Conservation (phyloP, 352 stramenopile species). For the Phytophthora pluvialis region DNA sequence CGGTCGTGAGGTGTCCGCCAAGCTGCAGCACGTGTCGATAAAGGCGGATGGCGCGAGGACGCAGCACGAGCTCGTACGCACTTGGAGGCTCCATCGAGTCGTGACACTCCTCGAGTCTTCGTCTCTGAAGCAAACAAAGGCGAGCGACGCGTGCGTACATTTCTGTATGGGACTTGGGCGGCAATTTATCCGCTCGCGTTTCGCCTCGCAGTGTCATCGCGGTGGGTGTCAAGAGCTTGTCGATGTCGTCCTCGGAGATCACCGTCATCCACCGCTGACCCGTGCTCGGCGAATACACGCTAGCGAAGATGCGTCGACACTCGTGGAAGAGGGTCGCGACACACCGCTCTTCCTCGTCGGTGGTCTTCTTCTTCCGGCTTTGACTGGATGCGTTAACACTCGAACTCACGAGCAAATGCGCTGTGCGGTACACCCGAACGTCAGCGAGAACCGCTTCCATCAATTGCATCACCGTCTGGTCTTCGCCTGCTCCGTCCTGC, state of each 20-base stretch:
- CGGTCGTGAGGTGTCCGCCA: constrained; percentile 48
- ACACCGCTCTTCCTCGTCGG: constrained; percentile 44
- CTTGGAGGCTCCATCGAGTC: constrained; percentile 20
- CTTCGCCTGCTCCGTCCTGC: constrained; percentile 28
- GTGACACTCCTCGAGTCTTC: constrained; percentile 3
- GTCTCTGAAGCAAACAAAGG: constrained; percentile 56
- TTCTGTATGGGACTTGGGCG: constrained; percentile 53
- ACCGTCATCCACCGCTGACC: constrained; percentile 59
- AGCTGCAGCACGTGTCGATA: constrained; percentile 59
- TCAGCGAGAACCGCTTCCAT: constrained; percentile 69
- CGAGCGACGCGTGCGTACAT: constrained; percentile 71
- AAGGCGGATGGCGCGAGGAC: constrained; percentile 54
- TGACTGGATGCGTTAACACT: constrained; percentile 1
- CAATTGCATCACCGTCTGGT: constrained; percentile 50
- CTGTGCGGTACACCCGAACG: constrained; percentile 67
- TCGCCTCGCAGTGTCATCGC: constrained; percentile 45
- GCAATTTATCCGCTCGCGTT: constrained; percentile 39
- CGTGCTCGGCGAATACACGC: constrained; percentile 62
- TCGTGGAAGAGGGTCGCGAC: constrained; percentile 79
- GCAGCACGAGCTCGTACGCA: constrained; percentile 50
- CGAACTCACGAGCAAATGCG: constrained; percentile 38
- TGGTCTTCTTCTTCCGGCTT: constrained; percentile 9
- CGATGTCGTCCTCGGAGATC: constrained; percentile 63
- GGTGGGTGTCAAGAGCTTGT: constrained; percentile 68
- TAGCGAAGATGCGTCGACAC: constrained; percentile 71